phyloP scores from a whole-genome alignment of 495 filamentous ascomycete species.

The Podospora pseudoanserina region DNA sequence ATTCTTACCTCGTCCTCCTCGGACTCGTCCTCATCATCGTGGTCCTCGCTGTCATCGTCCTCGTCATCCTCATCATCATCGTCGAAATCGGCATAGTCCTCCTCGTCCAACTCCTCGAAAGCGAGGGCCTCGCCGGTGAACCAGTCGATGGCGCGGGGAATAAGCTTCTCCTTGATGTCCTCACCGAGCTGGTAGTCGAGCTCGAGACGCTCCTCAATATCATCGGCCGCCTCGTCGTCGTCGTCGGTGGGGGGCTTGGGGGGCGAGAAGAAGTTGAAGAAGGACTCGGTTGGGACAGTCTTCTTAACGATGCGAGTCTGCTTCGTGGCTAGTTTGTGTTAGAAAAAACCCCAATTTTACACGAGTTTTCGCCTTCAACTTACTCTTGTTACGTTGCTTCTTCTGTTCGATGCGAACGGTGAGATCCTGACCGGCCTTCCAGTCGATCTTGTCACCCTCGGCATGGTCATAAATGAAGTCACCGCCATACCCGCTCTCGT shows the following conservation, averaged over 20 bases:
- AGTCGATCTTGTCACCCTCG: slow-evolving; percentile 95
- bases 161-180: slow-evolving; percentile 99
- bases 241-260: slow-evolving; percentile 78
- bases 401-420: slow-evolving; percentile 95
- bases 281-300: slow-evolving; percentile 95
- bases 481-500: slow-evolving; percentile 95
- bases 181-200: slow-evolving; percentile 98
- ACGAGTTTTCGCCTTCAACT: slow-evolving; percentile 29
- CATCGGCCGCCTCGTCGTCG: slow-evolving; percentile 74
- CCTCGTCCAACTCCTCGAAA: slow-evolving; percentile 90
- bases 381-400: slow-evolving; percentile 99
- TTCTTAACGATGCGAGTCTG: slow-evolving; percentile 98
- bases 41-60: slow-evolving; percentile 79
- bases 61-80: slow-evolving; percentile 85
- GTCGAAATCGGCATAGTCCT: slow-evolving; percentile 82
- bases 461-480: slow-evolving; percentile 99
- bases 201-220: slow-evolving; percentile 97
- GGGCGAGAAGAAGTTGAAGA: slow-evolving; percentile 99
- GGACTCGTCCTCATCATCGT: slow-evolving; percentile 82
- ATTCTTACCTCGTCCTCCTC: slow-evolving; percentile 81
- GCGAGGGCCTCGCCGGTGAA: slow-evolving; percentile 98
- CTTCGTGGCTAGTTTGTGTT: slow-evolving; percentile 74
- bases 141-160: slow-evolving; percentile 98
- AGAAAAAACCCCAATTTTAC: slow-evolving; percentile 16
- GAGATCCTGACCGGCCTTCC: slow-evolving; percentile 89